These are phyloP conservation scores for Lojkania enalia DNA, from an alignment of 2,329 filamentous ascomycete species.

Conservation along the genomic window DNA sequence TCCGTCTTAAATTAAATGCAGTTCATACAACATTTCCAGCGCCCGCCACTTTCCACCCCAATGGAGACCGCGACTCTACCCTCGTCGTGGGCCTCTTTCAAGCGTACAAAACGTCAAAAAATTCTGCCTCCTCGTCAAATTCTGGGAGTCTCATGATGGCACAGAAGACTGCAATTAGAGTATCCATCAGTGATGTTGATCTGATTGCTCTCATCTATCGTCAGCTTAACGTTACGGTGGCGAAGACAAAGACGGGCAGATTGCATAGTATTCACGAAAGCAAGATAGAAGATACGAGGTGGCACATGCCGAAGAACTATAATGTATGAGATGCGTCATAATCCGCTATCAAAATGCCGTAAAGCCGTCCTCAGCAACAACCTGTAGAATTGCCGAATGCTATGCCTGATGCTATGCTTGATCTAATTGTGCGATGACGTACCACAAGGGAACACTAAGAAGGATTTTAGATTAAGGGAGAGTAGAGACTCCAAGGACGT, in stretches of 20 bases:
- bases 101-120: too few species aligned
- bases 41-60: too few species aligned
- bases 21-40: too few species aligned
- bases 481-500: too few species aligned
- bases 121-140: constrained; percentile 16
- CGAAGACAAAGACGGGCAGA: constrained; percentile 8
- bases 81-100: too few species aligned
- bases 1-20: too few species aligned
- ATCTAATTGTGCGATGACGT: constrained; percentile 2
- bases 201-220: constrained; percentile 66
- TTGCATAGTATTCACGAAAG: constrained; percentile 1
- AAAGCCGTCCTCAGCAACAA: background rate
- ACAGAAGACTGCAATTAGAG: constrained; percentile 26
- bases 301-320: background rate
- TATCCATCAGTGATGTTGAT: constrained; percentile 15
- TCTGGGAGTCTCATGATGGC: constrained; percentile 25
- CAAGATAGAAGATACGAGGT: background rate
- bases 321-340: constrained; percentile 19
- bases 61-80: too few species aligned
- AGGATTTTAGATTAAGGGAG: too few species aligned
- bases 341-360: constrained; percentile 11
- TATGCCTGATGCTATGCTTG: constrained; percentile 8
- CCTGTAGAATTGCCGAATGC: constrained; percentile 17
- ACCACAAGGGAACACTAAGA: too few species aligned
- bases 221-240: constrained; percentile 49